Evolutionary conservation across 805 yeast genomes (phyloP).

Genomic region (Starmerella lactis-condensi): DNA sequence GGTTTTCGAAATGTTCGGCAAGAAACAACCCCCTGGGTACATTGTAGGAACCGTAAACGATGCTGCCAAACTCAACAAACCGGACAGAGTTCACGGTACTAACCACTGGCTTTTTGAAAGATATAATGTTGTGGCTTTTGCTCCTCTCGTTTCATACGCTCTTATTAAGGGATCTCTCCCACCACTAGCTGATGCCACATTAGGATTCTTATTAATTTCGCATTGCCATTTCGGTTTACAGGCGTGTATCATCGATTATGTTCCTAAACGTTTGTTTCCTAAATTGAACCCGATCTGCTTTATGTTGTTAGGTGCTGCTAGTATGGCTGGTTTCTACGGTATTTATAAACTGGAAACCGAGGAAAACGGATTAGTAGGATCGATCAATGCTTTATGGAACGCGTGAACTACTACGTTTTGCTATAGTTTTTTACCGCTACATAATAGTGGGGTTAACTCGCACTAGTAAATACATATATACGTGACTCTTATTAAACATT

Average conservation of each 20-base stretch:
- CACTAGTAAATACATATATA: not conserved
- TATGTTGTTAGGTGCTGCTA: slow-evolving; percentile 51
- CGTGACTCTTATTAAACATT: not conserved
- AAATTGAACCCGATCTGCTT: slow-evolving; percentile 50
- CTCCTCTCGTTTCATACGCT: slow-evolving; percentile 64
- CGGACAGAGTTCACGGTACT: slow-evolving; percentile 56
- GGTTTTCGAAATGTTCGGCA: slow-evolving; percentile 20
- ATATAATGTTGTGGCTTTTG: slow-evolving; percentile 43
- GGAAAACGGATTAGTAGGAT: slow-evolving; percentile 56
- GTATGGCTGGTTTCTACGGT: slow-evolving; percentile 56
- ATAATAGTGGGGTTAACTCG: no score
- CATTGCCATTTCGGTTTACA: slow-evolving; percentile 79
- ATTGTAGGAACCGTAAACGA: slow-evolving; percentile 90
- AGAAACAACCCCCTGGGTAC: slow-evolving; percentile 75
- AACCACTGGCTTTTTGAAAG: slow-evolving; percentile 90
- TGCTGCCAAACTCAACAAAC: slow-evolving; percentile 49
- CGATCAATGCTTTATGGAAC: slow-evolving; percentile 45
- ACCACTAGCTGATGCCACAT: slow-evolving; percentile 53
- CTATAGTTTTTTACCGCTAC: no score
- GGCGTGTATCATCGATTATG: slow-evolving; percentile 82
- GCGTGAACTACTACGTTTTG: no score
- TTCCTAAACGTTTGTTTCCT: slow-evolving; percentile 75
- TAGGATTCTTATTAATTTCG: slow-evolving; percentile 45
- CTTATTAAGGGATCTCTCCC: slow-evolving; percentile 54
- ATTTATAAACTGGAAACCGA: slow-evolving; percentile 58